phyloP scores from a whole-genome alignment of 345 rosid genomes.

The Populus pruinosa region DNA sequence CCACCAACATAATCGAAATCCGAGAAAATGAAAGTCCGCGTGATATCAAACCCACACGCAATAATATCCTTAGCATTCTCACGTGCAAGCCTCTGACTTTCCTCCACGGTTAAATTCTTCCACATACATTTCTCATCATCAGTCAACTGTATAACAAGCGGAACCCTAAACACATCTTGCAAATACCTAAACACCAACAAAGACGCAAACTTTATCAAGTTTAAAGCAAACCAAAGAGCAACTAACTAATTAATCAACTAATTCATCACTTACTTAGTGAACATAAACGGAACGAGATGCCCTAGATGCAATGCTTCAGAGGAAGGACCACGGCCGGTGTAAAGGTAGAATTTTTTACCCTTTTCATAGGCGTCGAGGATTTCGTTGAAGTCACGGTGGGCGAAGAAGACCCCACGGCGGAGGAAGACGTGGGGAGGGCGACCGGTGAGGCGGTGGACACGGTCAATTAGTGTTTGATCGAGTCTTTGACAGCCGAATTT shows the following conservation, averaged over 20 bases:
- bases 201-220: neutral
- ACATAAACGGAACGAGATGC: conserved; percentile 93
- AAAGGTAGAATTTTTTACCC: conserved; percentile 82
- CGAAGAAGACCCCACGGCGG: conserved; percentile 91
- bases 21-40: conserved; percentile 82
- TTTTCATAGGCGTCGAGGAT: conserved; percentile 73
- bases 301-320: conserved; percentile 92
- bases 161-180: conserved; percentile 91
- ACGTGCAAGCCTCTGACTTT: conserved; percentile 82
- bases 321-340: conserved; percentile 95
- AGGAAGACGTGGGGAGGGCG: conserved; percentile 77
- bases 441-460: conserved; percentile 70
- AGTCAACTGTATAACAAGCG: conserved; percentile 87
- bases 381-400: conserved; percentile 78
- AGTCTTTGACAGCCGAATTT: conserved; percentile 84
- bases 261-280: conserved; percentile 58
- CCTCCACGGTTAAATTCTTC: conserved; percentile 80
- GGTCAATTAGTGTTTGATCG: conserved; percentile 51
- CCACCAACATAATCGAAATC: conserved; percentile 91
- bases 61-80: conserved; percentile 95
- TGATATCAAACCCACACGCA: conserved; percentile 89
- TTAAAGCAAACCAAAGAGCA: neutral
- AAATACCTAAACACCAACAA: conserved; percentile 41
- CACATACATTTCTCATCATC: conserved; percentile 93
- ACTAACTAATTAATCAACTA: neutral